Evolutionary conservation across 2,329 filamentous ascomycete genomes (phyloP), one percentile per base, ranked within the genome.

Genomic region (Diplodia seriata): DNA sequence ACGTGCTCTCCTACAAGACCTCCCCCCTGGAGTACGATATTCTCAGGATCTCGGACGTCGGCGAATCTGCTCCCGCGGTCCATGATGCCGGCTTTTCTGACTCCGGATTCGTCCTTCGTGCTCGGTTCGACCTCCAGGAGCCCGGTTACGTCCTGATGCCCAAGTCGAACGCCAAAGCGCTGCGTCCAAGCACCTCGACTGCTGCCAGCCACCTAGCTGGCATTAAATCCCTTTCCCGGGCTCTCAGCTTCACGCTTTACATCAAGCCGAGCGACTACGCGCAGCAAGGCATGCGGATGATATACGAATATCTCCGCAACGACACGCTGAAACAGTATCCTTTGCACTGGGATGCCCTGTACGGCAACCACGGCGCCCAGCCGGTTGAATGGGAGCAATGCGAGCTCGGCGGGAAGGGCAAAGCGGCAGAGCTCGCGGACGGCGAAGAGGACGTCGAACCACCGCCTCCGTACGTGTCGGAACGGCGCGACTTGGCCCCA

Each of bases 241-340:
- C 57, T 5, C 49, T 26, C 6, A 7, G 18, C 14, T 55, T 68
- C 9, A 63, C 49, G 5, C 31, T 63, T 9, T 68, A 63, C 33
- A 47, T 68, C 15, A 68, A 68, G n/a, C 57, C 66, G 26, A 68
- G 66, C 33, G 66, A 63, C n/a, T 63, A 63, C 26, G 66, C 56
- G 4, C 56, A 49, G 7, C 56, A 63, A 23, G 66, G 66, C 15
- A 14, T 68, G 1, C 20, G 9, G 8, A 55, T 59, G 26, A 40
- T 68, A 15, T 54, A 40, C 38, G 47, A 61, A 12, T 29, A 29
- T 4, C 47, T 67, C 1, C 8, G 7, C 40, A n/a, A 55, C 18
- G 51, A 57, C 7, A 57, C 65, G 6, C 43, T 67, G 2, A 38
- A 40, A n/a, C 53, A 67, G 7, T 67, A 57, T 18, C 65, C 54